Percentiles rank a stretch among this genome's conserved stretches.
These are phyloP conservation scores for Fomitiporia mediterranea DNA, from an alignment of 1,284 basidiomycete genomes.

Conservation along the genomic window DNA sequence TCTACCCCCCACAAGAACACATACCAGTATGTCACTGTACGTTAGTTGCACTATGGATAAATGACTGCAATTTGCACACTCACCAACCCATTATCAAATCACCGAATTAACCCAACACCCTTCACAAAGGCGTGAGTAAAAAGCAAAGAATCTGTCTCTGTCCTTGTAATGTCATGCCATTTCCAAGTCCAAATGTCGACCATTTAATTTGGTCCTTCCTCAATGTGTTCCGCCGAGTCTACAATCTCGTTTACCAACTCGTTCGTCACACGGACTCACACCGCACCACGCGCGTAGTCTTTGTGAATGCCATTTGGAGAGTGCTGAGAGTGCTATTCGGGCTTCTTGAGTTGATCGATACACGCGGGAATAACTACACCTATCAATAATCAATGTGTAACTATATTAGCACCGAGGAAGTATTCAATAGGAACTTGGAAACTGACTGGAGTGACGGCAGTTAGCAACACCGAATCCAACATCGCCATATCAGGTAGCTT, in stretches of 20 bases:
- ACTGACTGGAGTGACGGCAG: slow-evolving; percentile 86
- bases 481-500: slow-evolving; percentile 83
- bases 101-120: too few species aligned
- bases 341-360: slow-evolving; percentile 87
- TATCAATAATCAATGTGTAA: too few species aligned
- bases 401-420: slow-evolving; percentile 2
- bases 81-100: too few species aligned
- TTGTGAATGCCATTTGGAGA: slow-evolving; percentile 88
- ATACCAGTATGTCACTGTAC: too few species aligned
- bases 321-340: slow-evolving; percentile 72
- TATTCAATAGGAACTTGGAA: slow-evolving; percentile 2
- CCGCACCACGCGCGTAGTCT: slow-evolving; percentile 87
- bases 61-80: too few species aligned
- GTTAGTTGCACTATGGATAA: too few species aligned
- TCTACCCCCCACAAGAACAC: too few species aligned
- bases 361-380: slow-evolving; percentile 77
- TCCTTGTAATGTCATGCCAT: too few species aligned
- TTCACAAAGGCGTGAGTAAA: too few species aligned
- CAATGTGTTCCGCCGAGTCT: slow-evolving; percentile 86
- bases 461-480: slow-evolving; percentile 91
- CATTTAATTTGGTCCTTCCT: slow-evolving; percentile 59
- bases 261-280: slow-evolving; percentile 75
- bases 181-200: too few species aligned
- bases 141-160: too few species aligned
- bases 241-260: slow-evolving; percentile 84